A percentile compares a stretch with the other conserved stretches of the same genome.
Conservation (phyloP, 352 stramenopile genomes). For the Pythium brachiatum region DNA sequence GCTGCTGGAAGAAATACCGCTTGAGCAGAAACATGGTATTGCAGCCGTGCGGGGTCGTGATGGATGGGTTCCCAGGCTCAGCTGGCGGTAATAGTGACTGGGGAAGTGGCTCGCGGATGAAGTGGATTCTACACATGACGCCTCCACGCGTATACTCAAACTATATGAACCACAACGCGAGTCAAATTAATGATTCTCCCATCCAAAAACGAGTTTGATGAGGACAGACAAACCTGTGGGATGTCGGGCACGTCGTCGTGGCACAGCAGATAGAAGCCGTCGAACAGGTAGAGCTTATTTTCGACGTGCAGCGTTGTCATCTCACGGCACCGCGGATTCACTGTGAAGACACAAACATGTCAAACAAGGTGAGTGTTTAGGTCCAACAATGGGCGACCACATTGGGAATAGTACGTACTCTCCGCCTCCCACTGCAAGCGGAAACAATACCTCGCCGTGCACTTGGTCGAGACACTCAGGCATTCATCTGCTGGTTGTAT, state of each 20-base stretch:
- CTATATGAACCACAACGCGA: constrained; percentile 30
- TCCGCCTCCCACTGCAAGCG: constrained; percentile 79
- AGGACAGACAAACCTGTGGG: constrained; percentile 43
- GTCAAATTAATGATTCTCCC: no score
- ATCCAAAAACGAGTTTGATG: no score
- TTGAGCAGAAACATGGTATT: constrained; percentile 67
- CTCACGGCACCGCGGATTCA: constrained; percentile 67
- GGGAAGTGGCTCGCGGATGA: constrained; percentile 62
- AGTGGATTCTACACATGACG: constrained; percentile 78
- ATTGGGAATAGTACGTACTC: constrained; percentile 33
- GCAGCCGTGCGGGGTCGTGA: constrained; percentile 33
- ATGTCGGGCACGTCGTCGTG: constrained; percentile 54
- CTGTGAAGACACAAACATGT: constrained; percentile 26
- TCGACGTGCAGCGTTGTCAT: constrained; percentile 75
- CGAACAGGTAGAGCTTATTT: constrained; percentile 70
- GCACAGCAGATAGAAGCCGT: constrained; percentile 84
- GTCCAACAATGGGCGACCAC: background rate
- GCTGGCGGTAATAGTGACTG: constrained; percentile 32
- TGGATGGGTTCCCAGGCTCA: background rate
- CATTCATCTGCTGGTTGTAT: constrained; percentile 36
- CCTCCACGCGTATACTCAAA: constrained; percentile 80
- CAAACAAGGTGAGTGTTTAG: background rate
- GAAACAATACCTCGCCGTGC: constrained; percentile 61
- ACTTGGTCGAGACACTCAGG: constrained; percentile 61
- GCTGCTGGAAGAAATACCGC: constrained; percentile 68